Evolutionary conservation across 805 yeast genomes (phyloP), one percentile per base, ranked within the genome.

Genomic region (Saccharomyces jurei): DNA sequence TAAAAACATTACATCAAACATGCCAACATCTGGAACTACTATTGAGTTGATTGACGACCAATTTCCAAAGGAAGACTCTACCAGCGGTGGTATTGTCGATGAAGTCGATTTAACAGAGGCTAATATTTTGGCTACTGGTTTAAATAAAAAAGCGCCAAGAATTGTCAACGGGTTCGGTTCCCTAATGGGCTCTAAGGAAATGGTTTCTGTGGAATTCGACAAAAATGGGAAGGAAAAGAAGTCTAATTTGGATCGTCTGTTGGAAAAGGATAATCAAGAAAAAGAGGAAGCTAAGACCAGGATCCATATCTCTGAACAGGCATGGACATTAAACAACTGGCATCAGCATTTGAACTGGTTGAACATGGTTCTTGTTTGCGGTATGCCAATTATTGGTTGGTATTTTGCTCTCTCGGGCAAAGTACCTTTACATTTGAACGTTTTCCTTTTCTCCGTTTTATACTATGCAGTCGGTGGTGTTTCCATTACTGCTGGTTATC

Each of bases 401-500:
- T 62, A 64, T 56, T 63, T 73, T 26, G 78, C 84, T 14, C 58
- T 69, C 8, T 60, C 70, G 53, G 68, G 68, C 8, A 56, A 54
- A 13, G 77, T 78, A 48, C 81, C 82, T 8, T 77, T 87, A 46
- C 76, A 76, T 48, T 56, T 63, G 54, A 77, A 80, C 60, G 78
- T 86, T 4, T 58, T 74, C 0, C 54, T 71, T 0, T 74, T 83
- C 54, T 77, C 84, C 0, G 50, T 84, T 22, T 51, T 78, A 21
- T 70, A 83, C 52, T 87, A 85, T 66, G 63, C 72, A 17, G 68
- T 82, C 52, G 81, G 84, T 57, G 95, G 95, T 63, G 58, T 85
- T 27, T 86, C 92, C 48, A 84, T 87, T 68, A 87, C 94, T 25
- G 94, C 87, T 14, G 95, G 95, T 52, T 87, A 87, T 71, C 95